Base-by-base conservation (phyloP, 768 basidiomycete species). In the Filobasidium floriforme region DNA sequence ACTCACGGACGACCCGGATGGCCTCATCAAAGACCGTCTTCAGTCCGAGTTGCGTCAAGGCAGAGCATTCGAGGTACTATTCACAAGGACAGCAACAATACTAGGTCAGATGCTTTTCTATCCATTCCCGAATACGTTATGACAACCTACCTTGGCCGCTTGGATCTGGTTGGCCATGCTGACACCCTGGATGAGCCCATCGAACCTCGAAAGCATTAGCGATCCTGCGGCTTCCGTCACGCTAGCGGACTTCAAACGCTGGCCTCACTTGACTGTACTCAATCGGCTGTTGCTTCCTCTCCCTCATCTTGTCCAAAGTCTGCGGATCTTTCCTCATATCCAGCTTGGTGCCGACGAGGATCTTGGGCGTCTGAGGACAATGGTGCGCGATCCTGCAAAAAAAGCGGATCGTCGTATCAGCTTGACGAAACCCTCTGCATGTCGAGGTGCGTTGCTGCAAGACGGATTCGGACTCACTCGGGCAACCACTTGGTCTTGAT, bases 321-420 rank as follows among this genome's bases (percentile, higher is more conserved):
- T 88, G 85, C 28, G 89, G 87, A 80, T 97, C 92, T 62, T 84
- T 80, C 37, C 94, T 86, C 40, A 98, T 82, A 81, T 99, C 94
- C 28, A 84, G 90, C 81, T 99, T 98, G 10, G 92, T 96, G 40
- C 86, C 94, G 68, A 98, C 89, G 59, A 97, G 85, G 73, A 97
- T 87, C 68, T 92, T 81, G 1, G 94, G 92, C 2, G 90, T 97
- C 89, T 55, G 91, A 87, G 81, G 87, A 87, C 92, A 92, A 92
- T 90, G 93, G 75, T 43, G 67, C 69, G 63, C 26, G 68, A 44
- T 66, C 41, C 68, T 69, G 63, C 28, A 44, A 29, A 18, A 51
- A 41, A 19, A 37, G 24, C 52, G 12, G 7, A 37, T 57, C 19
- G 15, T n/a, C 52, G 24, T 32, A n/a, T 49, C 24, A 19, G 52